Base-by-base conservation (phyloP, 2,329 filamentous ascomycete species). In the Phialocephala sp. region DNA sequence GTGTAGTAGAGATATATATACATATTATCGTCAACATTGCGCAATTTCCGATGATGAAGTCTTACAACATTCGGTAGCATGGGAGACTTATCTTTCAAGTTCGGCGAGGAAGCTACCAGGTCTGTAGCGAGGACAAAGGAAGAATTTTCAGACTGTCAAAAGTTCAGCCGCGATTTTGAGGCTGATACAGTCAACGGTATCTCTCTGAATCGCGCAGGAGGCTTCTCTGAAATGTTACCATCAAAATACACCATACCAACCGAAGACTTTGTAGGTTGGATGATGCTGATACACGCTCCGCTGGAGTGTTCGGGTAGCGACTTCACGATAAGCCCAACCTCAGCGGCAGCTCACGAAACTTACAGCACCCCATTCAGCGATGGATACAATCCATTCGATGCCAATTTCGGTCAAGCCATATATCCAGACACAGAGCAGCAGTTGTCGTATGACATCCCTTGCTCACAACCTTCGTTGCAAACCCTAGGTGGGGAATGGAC, bases 321-420 rank as follows among this genome's bases (percentile, higher is more conserved):
- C 41, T 61, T 61, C 24, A 47, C 45, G n/a, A 20, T 18, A 32
- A 61, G 59, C 35, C 32, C 59, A 32, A 6, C 36, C 8, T 55
- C 59, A 14, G 24, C 47, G 22, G 45, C 24, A 37, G 36, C 59
- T 24, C 32, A 54, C 15, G 50, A 18, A 20, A 39, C 15, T 4
- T 18, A 9, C 27, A 52, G 11, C 45, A 32, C 59, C 4, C 47
- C 59, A 4, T 54, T 41, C 24, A 54, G 45, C 35, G 45, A 61
- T 41, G 27, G 5, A n/a, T 36, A 54, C 35, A 54, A 61, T 24
- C 59, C 59, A 24, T 61, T 61, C 47, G 59, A 61, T 11, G 20
- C 22, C 4, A 54, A 45, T 47, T 61, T 61, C 20, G 36, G 32
- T 20, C n/a, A 55, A 41, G 8, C 18, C n/a, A 18, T 47, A 22